A percentile compares a stretch with the other conserved stretches of the same genome.
phyloP scores from a whole-genome alignment of 1,139 yeast species.

The Kodamaea arcana region DNA sequence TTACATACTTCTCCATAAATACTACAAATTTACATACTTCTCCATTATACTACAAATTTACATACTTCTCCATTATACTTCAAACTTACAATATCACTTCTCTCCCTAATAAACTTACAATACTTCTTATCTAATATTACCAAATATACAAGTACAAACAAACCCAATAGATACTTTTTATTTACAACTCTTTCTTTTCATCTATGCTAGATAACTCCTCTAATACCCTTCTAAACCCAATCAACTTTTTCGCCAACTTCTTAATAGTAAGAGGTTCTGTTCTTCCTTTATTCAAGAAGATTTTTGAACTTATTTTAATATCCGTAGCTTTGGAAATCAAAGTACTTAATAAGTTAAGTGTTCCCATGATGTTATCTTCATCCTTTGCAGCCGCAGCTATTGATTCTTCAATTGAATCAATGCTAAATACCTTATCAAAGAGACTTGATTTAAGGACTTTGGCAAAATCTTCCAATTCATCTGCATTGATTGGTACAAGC shows the following conservation, averaged over 20 bases:
- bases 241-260: slow-evolving; percentile 38
- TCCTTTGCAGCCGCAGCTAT: slow-evolving; percentile 25
- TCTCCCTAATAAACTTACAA: no score
- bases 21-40: no score
- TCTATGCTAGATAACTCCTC: slow-evolving; percentile 37
- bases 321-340: slow-evolving; percentile 37
- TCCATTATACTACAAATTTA: no score
- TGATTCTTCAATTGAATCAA: slow-evolving; percentile 25
- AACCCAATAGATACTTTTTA: no score
- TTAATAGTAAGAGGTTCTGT: slow-evolving; percentile 23
- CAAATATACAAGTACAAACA: no score
- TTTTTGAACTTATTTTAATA: slow-evolving; percentile 35
- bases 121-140: no score
- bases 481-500: slow-evolving; percentile 28
- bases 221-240: slow-evolving; percentile 39
- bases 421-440: slow-evolving; percentile 29
- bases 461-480: slow-evolving; percentile 26
- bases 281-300: slow-evolving; percentile 28
- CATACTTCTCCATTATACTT: no score
- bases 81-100: no score
- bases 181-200: slow-evolving; percentile 11
- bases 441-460: slow-evolving; percentile 25
- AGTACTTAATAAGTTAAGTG: slow-evolving; percentile 30
- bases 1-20: no score
- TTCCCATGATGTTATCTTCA: slow-evolving; percentile 27